These are phyloP conservation scores for Neurospora discreta DNA, from an alignment of 495 filamentous ascomycete genomes.

Conservation along the genomic window DNA sequence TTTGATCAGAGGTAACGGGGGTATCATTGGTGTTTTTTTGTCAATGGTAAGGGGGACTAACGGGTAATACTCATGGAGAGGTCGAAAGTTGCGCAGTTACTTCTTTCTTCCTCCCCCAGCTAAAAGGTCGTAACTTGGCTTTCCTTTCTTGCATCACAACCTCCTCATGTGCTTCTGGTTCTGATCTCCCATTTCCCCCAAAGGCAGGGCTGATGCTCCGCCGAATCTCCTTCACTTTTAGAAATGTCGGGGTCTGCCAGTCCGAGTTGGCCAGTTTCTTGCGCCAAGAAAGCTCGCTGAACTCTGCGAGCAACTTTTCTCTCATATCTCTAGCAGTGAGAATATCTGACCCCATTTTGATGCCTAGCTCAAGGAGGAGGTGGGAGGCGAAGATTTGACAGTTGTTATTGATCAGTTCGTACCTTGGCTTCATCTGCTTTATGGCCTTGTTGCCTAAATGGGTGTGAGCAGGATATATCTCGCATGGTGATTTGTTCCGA, in stretches of 20 bases:
- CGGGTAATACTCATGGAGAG: not conserved
- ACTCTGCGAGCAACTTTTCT: not conserved
- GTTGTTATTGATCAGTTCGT: slow-evolving; percentile 40
- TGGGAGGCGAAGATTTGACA: slow-evolving; percentile 33
- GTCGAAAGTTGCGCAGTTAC: not conserved
- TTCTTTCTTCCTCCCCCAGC: not conserved
- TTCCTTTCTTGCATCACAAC: not conserved
- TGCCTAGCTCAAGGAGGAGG: not conserved
- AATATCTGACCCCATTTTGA: not conserved
- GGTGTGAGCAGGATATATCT: not conserved
- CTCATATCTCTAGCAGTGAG: not conserved
- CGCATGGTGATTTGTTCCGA: not conserved
- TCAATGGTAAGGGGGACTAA: not conserved
- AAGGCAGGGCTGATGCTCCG: not conserved
- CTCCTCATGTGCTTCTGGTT: not conserved
- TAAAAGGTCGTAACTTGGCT: not conserved
- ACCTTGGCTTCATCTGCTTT: slow-evolving; percentile 29
- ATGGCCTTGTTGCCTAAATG: slow-evolving; percentile 32
- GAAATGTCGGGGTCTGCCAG: not conserved
- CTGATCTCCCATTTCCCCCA: not conserved
- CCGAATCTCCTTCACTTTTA: not conserved
- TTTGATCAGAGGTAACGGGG: slow-evolving; percentile 11
- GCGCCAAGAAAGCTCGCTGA: not conserved
- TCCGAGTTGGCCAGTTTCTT: not conserved
- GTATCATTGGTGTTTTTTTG: not conserved